Evolutionary conservation across 768 basidiomycete species (phyloP).

Genomic region (Trichaptum fuscoviolaceum): DNA sequence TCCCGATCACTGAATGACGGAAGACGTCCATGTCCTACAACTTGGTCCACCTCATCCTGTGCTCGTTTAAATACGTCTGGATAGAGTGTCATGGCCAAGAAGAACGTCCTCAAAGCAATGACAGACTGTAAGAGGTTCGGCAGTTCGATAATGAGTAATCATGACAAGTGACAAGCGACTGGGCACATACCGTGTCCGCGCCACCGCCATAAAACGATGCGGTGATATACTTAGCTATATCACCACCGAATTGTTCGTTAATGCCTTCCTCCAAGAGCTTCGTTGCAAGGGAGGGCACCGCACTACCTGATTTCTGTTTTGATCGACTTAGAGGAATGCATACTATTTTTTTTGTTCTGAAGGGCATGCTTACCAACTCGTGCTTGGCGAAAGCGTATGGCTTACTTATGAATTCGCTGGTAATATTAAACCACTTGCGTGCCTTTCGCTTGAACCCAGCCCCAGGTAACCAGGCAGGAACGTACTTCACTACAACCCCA

Average conservation of each 20-base stretch:
- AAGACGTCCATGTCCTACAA: slow-evolving; percentile 29
- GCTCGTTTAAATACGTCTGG: too few species aligned
- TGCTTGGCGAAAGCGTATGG: background rate
- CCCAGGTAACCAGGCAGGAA: slow-evolving; percentile 20
- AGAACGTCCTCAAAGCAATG: slow-evolving; percentile 19
- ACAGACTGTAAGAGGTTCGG: slow-evolving; percentile 12
- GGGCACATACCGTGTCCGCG: slow-evolving; percentile 34
- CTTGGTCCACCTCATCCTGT: slow-evolving; percentile 35
- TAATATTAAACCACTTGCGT: background rate
- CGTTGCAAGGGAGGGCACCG: slow-evolving; percentile 15
- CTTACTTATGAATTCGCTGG: background rate
- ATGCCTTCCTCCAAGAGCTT: background rate
- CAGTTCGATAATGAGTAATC: background rate
- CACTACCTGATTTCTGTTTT: slow-evolving; percentile 16
- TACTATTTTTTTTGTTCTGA: background rate
- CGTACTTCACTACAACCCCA: slow-evolving; percentile 11
- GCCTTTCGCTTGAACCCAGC: slow-evolving; percentile 13
- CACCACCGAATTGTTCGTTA: slow-evolving; percentile 16
- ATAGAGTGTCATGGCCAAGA: slow-evolving; percentile 34
- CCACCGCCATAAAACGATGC: slow-evolving; percentile 29
- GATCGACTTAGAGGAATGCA: background rate
- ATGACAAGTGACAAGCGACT: background rate
- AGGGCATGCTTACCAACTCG: slow-evolving; percentile 7
- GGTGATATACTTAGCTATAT: slow-evolving; percentile 24
- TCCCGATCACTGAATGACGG: slow-evolving; percentile 28